A percentile compares a stretch with the other conserved stretches of the same genome.
Evolutionary conservation across 306 rosid species (phyloP).

Genomic region (Prunus armeniaca): DNA sequence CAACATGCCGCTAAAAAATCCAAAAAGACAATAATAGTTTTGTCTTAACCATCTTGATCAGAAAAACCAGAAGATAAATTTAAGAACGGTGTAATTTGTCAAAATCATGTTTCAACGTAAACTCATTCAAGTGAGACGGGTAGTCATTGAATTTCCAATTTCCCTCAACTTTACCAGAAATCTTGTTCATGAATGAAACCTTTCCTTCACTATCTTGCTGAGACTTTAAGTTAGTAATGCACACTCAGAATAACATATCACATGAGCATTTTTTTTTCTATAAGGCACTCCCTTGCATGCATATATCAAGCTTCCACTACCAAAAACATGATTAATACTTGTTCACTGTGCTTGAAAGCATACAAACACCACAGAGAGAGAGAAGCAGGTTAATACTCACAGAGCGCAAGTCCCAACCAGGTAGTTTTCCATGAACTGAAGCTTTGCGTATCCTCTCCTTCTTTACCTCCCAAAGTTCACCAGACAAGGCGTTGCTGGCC

Average conservation of each 20-base stretch:
- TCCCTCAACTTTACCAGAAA: background rate
- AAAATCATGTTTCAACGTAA: background rate
- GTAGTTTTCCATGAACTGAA: conserved; percentile 63
- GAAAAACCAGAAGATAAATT: too few relatives aligned
- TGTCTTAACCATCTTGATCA: too few relatives aligned
- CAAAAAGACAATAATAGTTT: background rate
- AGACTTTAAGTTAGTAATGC: background rate
- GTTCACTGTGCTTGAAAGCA: background rate
- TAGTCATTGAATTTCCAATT: background rate
- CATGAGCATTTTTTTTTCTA: too few relatives aligned
- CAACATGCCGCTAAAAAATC: background rate
- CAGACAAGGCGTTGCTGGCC: conserved; percentile 95
- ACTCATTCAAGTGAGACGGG: background rate
- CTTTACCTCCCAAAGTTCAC: conserved; percentile 96
- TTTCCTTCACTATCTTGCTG: background rate
- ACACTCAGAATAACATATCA: too few relatives aligned
- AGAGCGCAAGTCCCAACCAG: conserved; percentile 94
- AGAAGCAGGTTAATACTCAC: conserved; percentile 44
- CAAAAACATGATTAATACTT: too few relatives aligned
- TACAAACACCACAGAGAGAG: too few relatives aligned
- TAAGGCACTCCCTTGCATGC: too few relatives aligned
- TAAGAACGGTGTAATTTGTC: too few relatives aligned
- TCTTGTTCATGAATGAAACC: background rate
- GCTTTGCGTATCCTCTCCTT: conserved; percentile 84
- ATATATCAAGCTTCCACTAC: too few relatives aligned